A percentile compares a stretch with the other conserved stretches of the same genome.
Evolutionary conservation across 768 basidiomycete genomes (phyloP).

Genomic region (Tephrocybe sp.): DNA sequence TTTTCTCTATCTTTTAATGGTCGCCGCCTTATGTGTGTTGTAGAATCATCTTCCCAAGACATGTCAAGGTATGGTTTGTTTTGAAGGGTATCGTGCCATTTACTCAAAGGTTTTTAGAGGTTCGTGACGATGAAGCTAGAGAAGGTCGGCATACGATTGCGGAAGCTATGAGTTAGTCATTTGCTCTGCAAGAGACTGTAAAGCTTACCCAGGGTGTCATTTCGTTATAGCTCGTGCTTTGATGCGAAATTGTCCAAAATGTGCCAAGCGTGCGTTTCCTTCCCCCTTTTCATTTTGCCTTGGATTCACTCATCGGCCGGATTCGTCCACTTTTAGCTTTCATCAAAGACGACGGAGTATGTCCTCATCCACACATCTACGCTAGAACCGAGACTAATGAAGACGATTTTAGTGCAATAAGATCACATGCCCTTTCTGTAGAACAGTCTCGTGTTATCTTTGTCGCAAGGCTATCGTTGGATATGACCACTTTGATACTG

Average conservation of each 20-base stretch:
- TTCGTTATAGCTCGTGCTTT: constrained; percentile 52
- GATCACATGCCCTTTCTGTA: constrained; percentile 61
- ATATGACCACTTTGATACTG: constrained; percentile 56
- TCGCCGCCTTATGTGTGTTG: background rate
- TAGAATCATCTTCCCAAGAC: constrained; percentile 68
- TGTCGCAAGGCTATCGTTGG: constrained; percentile 61
- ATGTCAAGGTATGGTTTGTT: constrained; percentile 28
- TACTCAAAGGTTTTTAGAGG: background rate
- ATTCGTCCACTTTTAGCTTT: constrained; percentile 5
- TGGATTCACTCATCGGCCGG: background rate
- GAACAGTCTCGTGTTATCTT: constrained; percentile 65
- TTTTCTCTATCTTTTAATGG: background rate
- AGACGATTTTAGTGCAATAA: constrained; percentile 79
- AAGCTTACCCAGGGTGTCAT: background rate
- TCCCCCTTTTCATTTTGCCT: background rate
- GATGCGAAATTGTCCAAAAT: constrained; percentile 74
- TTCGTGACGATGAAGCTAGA: constrained; percentile 7
- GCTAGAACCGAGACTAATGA: background rate
- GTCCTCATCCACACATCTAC: background rate
- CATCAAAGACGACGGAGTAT: constrained; percentile 15
- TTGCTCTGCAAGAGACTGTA: background rate
- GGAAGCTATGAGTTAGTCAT: constrained; percentile 71
- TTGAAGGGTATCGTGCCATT: background rate
- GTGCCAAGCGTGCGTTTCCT: constrained; percentile 50
- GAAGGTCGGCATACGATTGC: constrained; percentile 68